These are phyloP conservation scores for Acacia acuminata DNA, from an alignment of 306 rosid genomes.

Conservation along the genomic window DNA sequence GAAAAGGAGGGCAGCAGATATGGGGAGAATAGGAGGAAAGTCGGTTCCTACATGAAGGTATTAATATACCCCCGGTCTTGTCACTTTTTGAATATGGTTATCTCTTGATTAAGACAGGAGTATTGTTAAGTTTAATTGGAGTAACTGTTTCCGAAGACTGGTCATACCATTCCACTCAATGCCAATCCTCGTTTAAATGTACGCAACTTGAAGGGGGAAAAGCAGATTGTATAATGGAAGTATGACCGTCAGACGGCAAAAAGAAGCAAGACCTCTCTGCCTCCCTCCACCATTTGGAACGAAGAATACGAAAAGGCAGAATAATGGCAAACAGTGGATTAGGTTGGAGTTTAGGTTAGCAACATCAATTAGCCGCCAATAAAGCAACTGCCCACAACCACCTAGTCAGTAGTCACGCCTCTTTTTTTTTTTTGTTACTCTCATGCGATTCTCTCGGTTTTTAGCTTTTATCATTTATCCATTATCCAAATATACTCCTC, in stretches of 20 bases:
- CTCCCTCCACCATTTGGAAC: background rate
- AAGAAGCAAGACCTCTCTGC: background rate
- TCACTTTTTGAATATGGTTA: background rate
- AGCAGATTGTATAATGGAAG: background rate
- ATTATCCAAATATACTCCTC: background rate
- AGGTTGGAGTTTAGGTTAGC: slow-evolving; percentile 6
- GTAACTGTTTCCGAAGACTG: no score
- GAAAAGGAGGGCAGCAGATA: no score
- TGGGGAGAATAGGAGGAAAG: no score
- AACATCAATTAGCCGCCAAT: background rate
- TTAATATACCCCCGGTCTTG: background rate
- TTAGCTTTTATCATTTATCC: background rate
- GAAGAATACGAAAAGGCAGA: slow-evolving; percentile 11
- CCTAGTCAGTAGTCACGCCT: no score
- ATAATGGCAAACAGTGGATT: background rate
- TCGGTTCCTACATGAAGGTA: no score
- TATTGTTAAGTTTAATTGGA: no score
- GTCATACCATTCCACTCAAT: background rate
- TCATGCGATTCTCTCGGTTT: background rate
- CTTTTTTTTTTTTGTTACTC: no score
- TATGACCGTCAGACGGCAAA: background rate
- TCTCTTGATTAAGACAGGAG: no score
- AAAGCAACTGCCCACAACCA: background rate
- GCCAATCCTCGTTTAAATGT: background rate
- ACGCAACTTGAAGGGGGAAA: background rate